Evolutionary conservation across 192 early-diverging fungal genomes (phyloP).

Genomic region (Gaertneriomyces semiglobifer): DNA sequence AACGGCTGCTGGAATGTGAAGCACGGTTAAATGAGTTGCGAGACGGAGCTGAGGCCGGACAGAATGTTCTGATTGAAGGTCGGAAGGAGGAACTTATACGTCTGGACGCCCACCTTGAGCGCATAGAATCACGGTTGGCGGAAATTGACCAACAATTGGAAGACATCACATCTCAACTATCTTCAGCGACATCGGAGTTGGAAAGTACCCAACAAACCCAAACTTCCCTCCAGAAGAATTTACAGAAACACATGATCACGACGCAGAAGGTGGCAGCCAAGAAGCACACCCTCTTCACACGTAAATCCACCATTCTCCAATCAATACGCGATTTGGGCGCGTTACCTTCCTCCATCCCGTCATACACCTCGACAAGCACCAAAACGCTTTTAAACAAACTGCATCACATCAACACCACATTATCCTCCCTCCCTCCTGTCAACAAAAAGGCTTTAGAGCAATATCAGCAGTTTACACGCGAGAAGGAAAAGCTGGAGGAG

Average conservation of each 20-base stretch:
- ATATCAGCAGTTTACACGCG: conserved; percentile 88
- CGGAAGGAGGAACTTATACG: conserved; percentile 10
- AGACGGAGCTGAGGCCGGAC: neutral
- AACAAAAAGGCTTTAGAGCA: conserved; percentile 99
- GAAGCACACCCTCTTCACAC: conserved; percentile 61
- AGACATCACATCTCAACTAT: neutral
- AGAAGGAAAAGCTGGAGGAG: conserved; percentile 74
- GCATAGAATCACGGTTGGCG: neutral
- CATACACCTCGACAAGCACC: conserved; percentile 61
- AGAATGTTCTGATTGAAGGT: conserved; percentile 2
- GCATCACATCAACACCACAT: conserved; percentile 74
- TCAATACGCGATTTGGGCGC: conserved; percentile 94
- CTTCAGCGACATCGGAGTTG: too few relatives aligned
- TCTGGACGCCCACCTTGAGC: neutral
- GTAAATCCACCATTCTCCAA: conserved; percentile 80
- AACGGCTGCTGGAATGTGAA: too few relatives aligned
- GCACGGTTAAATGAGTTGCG: too few relatives aligned
- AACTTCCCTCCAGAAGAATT: conserved; percentile 15
- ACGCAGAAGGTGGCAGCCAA: conserved; percentile 72
- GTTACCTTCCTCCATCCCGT: conserved; percentile 28
- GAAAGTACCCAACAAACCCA: too few relatives aligned
- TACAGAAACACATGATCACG: conserved; percentile 57
- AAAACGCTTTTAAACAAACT: conserved; percentile 41
- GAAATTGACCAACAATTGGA: conserved; percentile 17
- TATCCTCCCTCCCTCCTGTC: conserved; percentile 89